Evolutionary conservation across 352 stramenopile genomes (phyloP).

Genomic region (Paralagenidium karlingii): DNA sequence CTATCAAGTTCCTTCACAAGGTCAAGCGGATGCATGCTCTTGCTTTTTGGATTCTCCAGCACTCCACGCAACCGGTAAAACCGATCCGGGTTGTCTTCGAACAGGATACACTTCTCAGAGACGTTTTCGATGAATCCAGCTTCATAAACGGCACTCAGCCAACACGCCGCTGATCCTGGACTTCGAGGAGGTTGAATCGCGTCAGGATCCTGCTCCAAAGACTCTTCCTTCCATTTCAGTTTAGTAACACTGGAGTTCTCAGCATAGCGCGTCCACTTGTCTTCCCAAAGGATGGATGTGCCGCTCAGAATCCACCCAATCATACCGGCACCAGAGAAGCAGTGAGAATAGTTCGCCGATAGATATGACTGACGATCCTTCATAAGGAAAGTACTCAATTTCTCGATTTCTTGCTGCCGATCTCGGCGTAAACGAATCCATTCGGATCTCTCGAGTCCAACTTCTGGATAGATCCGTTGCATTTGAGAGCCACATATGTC

Average conservation of each 20-base stretch:
- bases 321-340: constrained; percentile 52
- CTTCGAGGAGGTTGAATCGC: constrained; percentile 27
- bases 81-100: constrained; percentile 28
- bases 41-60: constrained; percentile 11
- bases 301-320: constrained; percentile 36
- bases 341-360: constrained; percentile 19
- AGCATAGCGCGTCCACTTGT: constrained; percentile 41
- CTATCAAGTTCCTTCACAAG: constrained; percentile 52
- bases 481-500: constrained; percentile 22
- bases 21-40: constrained; percentile 48
- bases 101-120: constrained; percentile 21
- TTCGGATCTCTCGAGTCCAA: constrained; percentile 17
- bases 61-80: constrained; percentile 42
- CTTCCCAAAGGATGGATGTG: constrained; percentile 30
- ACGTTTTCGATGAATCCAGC: constrained; percentile 47
- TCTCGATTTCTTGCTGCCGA: constrained; percentile 28
- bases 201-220: constrained; percentile 23
- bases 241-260: constrained; percentile 9
- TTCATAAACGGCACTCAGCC: constrained; percentile 41
- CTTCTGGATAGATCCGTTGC: constrained; percentile 4
- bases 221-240: constrained; percentile 20
- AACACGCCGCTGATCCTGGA: constrained; percentile 19
- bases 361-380: constrained; percentile 24
- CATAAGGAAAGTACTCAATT: constrained; percentile 36
- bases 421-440: constrained; percentile 29